Base-by-base conservation (phyloP, 495 filamentous ascomycete genomes). In the Venustampulla echinocandica region DNA sequence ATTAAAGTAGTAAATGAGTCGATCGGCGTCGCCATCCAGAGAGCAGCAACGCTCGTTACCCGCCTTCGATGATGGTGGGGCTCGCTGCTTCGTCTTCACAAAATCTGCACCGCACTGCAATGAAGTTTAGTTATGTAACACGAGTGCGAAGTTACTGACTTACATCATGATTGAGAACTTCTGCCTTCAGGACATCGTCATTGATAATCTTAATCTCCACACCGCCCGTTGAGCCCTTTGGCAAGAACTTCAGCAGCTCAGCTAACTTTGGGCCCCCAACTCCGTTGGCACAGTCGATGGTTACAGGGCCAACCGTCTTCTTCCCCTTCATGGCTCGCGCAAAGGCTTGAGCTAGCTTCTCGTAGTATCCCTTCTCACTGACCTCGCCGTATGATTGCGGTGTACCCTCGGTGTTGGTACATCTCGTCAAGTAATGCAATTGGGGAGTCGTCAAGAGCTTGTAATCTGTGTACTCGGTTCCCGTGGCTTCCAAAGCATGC, bases 231-330 rank as follows among this genome's bases (percentile, higher is more conserved):
- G 70, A 61, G 50, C 73, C 67, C 50, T 71, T 61, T 34, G 82
- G 81, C 49, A 96, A 74, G 58, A 82, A 77, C 60, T 96, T 95
- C 52, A 95, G 73, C 36, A 97, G 74, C 61, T 93, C 85, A 45
- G 69, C 71, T 50, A 98, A 70, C 69, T 96, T 95, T 20, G 90
- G 90, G 1, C 89, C 92, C 46, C 92, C 92, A 50, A 98, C 87
- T 59, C 92, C 92, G 58, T 98, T 98, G 44, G 92, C 92, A 59
- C 92, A 95, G 62, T 98, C 92, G 3, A 98, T 89, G 7, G 80
- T 87, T 50, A 98, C 66, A 23, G 70, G 60, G 5, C 88, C 88
- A 21, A 64, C 54, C 44, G 84, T 65, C 57, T 80, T 87, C 53
- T 81, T 78, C 42, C 82, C 77, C 53, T 78, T 73, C 70, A 95